These are phyloP conservation scores for Didymellaceae sp. DNA, from an alignment of 2,329 filamentous ascomycete species.

Conservation along the genomic window DNA sequence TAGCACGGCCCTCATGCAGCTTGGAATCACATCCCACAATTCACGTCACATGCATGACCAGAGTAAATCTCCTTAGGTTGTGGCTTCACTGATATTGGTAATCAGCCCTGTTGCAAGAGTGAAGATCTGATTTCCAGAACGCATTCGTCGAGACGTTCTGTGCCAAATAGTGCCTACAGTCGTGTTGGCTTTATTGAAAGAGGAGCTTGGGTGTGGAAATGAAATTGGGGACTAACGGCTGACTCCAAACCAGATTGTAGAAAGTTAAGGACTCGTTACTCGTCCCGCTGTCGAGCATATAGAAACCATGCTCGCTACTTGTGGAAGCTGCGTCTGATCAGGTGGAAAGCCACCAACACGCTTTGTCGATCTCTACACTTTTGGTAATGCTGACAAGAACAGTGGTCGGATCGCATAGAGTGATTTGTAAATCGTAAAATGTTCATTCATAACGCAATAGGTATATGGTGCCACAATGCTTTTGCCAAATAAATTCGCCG, in stretches of 20 bases:
- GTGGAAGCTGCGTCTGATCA: neutral
- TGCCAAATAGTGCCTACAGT: too few relatives aligned
- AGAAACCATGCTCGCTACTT: neutral
- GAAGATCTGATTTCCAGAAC: neutral
- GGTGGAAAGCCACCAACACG: conserved; percentile 10
- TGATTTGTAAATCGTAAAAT: neutral
- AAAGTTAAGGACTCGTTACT: too few relatives aligned
- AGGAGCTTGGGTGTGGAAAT: too few relatives aligned
- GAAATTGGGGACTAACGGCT: too few relatives aligned
- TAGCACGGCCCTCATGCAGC: conserved; percentile 15
- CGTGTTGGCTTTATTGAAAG: too few relatives aligned
- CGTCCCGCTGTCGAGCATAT: neutral
- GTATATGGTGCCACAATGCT: conserved; percentile 9
- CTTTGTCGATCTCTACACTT: conserved; percentile 1
- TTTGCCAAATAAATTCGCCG: conserved; percentile 8
- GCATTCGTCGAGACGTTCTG: too few relatives aligned
- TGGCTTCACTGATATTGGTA: neutral
- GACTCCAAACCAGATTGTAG: too few relatives aligned
- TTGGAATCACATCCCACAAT: conserved; percentile 12
- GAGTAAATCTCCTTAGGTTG: conserved; percentile 9
- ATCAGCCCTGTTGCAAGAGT: neutral
- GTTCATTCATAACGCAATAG: conserved; percentile 7
- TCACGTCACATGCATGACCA: conserved; percentile 16
- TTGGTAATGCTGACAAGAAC: neutral
- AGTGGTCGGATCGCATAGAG: neutral